Base-by-base conservation (phyloP, 2,329 filamentous ascomycete genomes). In the Aspergillus sp. region DNA sequence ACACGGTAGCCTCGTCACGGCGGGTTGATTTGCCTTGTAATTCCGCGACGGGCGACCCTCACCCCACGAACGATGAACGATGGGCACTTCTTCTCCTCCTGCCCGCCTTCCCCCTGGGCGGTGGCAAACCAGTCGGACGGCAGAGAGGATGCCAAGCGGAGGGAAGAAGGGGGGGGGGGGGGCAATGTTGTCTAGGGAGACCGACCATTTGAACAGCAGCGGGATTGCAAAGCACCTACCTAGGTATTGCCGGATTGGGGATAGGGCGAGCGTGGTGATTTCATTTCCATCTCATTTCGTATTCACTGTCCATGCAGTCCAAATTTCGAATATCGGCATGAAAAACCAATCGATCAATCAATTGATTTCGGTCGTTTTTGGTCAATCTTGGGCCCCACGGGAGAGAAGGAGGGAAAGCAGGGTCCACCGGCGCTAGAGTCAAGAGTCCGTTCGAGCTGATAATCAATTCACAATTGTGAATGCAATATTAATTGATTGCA, bases 401-500 rank as follows among this genome's bases (percentile, higher is more conserved):
- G 24, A 51, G 24, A 51, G 57, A 59, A 51, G 52, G 55, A 60
- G 58, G 59, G 14, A 9, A 51, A 31, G 49, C 49, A 51, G 24
- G 36, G 50, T 58, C 65, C 65, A 67, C 65, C 32, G 39, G 32
- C 29, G 42, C 60, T 63, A 61, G 61, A 57, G 59, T 54, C 45
- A 4, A 10, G 45, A 22, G 9, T 14, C 22, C 9, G 18, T 47
- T 22, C 18, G 18, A 20, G 18, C 7, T 58, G 58, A 61, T 61
- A 62, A 56, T 58, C 49, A 2, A 24, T 24, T 24, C 24, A 24
- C 24, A 29, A 29, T 29, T 9, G 26, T 29, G 26, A 29, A 29
- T 29, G 26, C 6, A 29, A 36, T 36, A 36, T 16, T 36, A 36
- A 36, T 36, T 16, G 14, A 36, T 36, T 16, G 32, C 32, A 18